Conservation (phyloP, 805 yeast genomes). For the Metschnikowia borealis region DNA sequence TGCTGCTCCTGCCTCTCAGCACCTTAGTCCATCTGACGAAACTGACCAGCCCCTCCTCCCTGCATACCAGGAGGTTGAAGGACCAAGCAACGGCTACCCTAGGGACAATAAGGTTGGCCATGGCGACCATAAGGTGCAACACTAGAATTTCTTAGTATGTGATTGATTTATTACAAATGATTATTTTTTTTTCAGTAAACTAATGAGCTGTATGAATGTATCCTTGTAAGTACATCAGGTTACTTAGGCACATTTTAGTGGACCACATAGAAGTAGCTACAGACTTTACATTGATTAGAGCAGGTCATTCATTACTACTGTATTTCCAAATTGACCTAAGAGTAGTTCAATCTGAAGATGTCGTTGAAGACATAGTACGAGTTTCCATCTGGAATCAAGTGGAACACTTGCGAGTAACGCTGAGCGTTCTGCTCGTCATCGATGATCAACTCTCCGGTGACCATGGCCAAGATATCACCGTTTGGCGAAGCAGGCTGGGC, state of each 20-base stretch:
- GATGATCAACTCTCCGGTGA: constrained; percentile 88
- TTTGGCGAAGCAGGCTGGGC: constrained; percentile 96
- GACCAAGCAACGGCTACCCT: not conserved
- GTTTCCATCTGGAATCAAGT: constrained; percentile 86
- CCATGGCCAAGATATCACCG: constrained; percentile 94
- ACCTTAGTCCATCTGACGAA: not conserved
- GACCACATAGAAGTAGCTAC: not conserved
- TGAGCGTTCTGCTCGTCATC: constrained; percentile 96
- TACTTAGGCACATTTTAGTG: not conserved
- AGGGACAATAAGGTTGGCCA: not conserved
- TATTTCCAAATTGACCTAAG: constrained; percentile 31
- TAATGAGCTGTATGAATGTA: too few species aligned
- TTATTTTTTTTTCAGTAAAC: not conserved
- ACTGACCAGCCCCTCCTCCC: not conserved
- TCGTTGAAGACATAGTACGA: constrained; percentile 95
- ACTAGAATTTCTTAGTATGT: not conserved
- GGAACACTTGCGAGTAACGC: constrained; percentile 96
- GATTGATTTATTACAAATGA: not conserved
- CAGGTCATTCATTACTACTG: not conserved
- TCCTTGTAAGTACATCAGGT: too few species aligned
- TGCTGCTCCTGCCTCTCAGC: not conserved
- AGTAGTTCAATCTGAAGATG: constrained; percentile 90
- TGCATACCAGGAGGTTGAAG: not conserved
- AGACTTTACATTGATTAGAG: not conserved
- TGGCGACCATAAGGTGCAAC: constrained; percentile 2